Evolutionary conservation across 192 early-diverging fungal species (phyloP), one percentile per base, ranked within the genome.

Genomic region (Entomortierella parvispora): DNA sequence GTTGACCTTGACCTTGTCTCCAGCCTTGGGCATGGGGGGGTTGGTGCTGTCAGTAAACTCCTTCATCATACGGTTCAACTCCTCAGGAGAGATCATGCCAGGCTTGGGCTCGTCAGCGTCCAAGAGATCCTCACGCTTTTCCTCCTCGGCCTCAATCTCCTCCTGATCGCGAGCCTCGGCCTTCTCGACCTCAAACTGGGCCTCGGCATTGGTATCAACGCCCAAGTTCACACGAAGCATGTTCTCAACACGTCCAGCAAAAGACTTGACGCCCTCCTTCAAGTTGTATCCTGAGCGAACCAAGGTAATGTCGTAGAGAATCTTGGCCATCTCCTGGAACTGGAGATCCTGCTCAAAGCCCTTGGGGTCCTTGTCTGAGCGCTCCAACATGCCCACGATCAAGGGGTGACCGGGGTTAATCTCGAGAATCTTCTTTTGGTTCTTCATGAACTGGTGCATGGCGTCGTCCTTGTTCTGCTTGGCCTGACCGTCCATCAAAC

Each of bases 341-440:
- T 84, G 82, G 10, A 68, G 68, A 52, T 90, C 80, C 14, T 72
- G 34, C 33, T 84, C 79, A 50, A 47, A 68, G 11, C 14, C 65
- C 59, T 58, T 54, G 44, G 74, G 65, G 20, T 85, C 81, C 45
- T 68, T 75, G 50, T 85, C 77, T 6, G 79, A 81, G 46, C 80
- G 81, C 31, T 86, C 82, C 18, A 90, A 65, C 45, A 92, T 56
- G 15, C 81, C 75, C 11, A 80, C 29, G 23, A 92, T 86, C 43
- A 92, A 49, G 37, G 90, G 90, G 48, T 92, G 90, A 6, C 81
- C 65, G 14, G 89, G 89, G 65, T 92, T 92, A 67, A 92, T 86
- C 58, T 92, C 90, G 31, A 92, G 71, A 47, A 82, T 86, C 82
- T 87, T 90, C 77, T 91, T 91, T 57, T 86, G 84, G 57, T 81